Evolutionary conservation across 129 eudicot genomes (phyloP).

Genomic region (Heracleum sosnowskyi): DNA sequence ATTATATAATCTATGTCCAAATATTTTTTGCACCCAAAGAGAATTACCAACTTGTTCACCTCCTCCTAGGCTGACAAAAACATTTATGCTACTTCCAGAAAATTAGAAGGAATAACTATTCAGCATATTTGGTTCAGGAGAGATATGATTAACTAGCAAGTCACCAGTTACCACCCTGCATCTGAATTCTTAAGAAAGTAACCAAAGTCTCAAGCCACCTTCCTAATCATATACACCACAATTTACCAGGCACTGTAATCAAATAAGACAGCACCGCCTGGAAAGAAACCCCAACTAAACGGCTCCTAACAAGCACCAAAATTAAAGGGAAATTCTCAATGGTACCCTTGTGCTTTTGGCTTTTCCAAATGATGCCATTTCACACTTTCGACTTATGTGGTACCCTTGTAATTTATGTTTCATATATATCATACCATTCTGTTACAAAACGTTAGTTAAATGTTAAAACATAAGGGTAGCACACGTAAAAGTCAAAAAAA

Average conservation of each 20-base stretch:
- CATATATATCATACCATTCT: no score
- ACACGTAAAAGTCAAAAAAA: no score
- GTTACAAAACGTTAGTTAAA: no score
- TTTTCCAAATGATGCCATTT: no score
- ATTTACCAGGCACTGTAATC: background rate
- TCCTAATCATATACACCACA: background rate
- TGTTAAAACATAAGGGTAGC: no score
- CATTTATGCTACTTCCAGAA: background rate
- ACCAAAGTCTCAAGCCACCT: background rate
- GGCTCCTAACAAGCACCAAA: background rate
- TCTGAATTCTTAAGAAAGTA: background rate
- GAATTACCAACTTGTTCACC: background rate
- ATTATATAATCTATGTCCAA: background rate
- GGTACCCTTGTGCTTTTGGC: no score
- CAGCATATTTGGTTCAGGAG: no score
- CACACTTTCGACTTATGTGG: no score
- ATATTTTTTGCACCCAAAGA: background rate
- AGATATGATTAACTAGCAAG: background rate
- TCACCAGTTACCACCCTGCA: background rate
- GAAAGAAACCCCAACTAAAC: background rate
- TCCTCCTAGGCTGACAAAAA: background rate
- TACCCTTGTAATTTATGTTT: no score
- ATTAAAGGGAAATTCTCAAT: background rate
- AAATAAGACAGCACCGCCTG: background rate
- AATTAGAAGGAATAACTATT: background rate